These are phyloP conservation scores for Pyrenophora graminea DNA, from an alignment of 2,329 filamentous ascomycete species.

Conservation along the genomic window DNA sequence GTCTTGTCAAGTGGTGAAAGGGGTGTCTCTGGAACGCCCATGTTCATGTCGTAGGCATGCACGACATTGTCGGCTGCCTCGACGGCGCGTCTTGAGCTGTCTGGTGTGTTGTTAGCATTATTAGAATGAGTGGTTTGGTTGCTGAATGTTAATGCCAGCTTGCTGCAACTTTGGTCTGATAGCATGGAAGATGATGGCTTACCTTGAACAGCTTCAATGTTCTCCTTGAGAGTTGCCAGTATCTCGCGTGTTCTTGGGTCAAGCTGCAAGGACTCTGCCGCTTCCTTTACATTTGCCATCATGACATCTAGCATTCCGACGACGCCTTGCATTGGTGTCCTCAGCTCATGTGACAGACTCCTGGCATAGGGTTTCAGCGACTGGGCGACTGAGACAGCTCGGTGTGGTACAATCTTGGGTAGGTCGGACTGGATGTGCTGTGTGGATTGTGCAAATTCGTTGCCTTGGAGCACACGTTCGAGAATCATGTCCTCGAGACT, in stretches of 20 bases:
- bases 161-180: neutral
- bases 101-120: conserved; percentile 45
- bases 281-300: conserved; percentile 72
- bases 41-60: conserved; percentile 74
- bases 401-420: conserved; percentile 57
- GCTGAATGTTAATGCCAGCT: no score
- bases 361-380: conserved; percentile 73
- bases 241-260: conserved; percentile 58
- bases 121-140: neutral
- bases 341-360: conserved; percentile 71
- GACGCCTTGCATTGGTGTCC: conserved; percentile 76
- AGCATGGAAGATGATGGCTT: conserved; percentile 2
- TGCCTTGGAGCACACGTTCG: conserved; percentile 60
- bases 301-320: conserved; percentile 78
- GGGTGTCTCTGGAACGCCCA: conserved; percentile 71
- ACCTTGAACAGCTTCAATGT: conserved; percentile 74
- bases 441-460: conserved; percentile 47
- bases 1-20: conserved; percentile 48
- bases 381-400: conserved; percentile 62
- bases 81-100: conserved; percentile 71
- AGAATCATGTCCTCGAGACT: conserved; percentile 69
- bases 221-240: conserved; percentile 66
- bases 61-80: conserved; percentile 77
- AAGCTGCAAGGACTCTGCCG: conserved; percentile 60
- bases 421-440: conserved; percentile 26